These are phyloP conservation scores for Metarhizium rileyi DNA, from an alignment of 2,329 filamentous ascomycete genomes.

Conservation along the genomic window DNA sequence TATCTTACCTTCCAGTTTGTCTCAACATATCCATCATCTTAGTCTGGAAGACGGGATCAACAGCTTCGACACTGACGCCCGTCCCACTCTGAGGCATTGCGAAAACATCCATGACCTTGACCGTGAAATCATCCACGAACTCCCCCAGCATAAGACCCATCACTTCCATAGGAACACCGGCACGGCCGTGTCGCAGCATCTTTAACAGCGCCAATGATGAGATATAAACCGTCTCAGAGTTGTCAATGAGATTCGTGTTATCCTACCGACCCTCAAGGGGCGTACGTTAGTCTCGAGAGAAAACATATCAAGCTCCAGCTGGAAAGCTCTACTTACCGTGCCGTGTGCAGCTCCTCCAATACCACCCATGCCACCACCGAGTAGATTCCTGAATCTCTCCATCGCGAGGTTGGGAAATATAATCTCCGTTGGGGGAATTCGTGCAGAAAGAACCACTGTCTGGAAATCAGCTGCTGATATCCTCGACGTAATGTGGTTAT, in stretches of 20 bases:
- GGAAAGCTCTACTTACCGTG: slow-evolving; percentile 23
- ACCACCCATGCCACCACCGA: slow-evolving; percentile 61
- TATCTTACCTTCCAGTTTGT: slow-evolving; percentile 79
- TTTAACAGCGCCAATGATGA: slow-evolving; percentile 94
- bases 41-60: slow-evolving; percentile 97
- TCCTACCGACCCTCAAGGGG: slow-evolving; percentile 47
- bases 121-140: slow-evolving; percentile 98
- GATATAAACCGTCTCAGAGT: slow-evolving; percentile 98
- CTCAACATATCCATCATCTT: slow-evolving; percentile 99
- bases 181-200: slow-evolving; percentile 95
- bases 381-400: slow-evolving; percentile 87
- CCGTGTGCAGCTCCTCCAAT: slow-evolving; percentile 39
- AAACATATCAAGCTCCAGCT: neutral
- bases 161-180: slow-evolving; percentile 98
- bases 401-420: slow-evolving; percentile 37
- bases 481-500: neutral
- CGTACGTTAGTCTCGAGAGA: neutral
- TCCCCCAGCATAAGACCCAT: slow-evolving; percentile 99
- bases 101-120: slow-evolving; percentile 96
- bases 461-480: neutral
- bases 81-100: slow-evolving; percentile 99
- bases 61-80: slow-evolving; percentile 94
- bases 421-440: neutral
- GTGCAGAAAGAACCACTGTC: slow-evolving; percentile 3
- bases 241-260: slow-evolving; percentile 86